Evolutionary conservation across 768 basidiomycete genomes (phyloP), one percentile per base, ranked within the genome.

Genomic region (Collybia sp.): DNA sequence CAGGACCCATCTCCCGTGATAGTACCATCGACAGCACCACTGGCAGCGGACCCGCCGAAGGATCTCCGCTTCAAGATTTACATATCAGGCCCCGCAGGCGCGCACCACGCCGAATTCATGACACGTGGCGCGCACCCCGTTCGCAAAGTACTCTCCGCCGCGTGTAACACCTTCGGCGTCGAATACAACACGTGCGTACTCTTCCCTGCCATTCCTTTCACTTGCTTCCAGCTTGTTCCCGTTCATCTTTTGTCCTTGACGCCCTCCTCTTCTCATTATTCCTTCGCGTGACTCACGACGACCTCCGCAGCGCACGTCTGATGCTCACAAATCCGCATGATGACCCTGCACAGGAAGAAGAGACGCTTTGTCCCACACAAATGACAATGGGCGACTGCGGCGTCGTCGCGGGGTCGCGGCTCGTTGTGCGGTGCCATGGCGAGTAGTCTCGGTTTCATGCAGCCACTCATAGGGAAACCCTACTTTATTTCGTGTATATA

Each of bases 91-190:
- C 64, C 60, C 2, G 35, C 50, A 8, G 30, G 39, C 0, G 51
- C 49, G 11, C 51, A 57, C 32, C 49, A 42, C 5, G 60, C 58
- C 0, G 60, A 70, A 42, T 72, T 75, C 64, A 71, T 70, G 50
- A 70, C 71, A 1, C 69, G 72, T 35, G 70, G 67, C 11, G 67
- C 63, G 40, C 71, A 75, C 52, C 50, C 51, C 31, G 67, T 73
- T 12, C 52, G 57, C 30, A 73, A 72, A 52, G 68, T 75, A 16
- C 60, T 75, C 4, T 55, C 57, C 32, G 66, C 66, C 12, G 71
- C 63, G 2, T 73, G 72, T 45, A 65, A 58, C 39, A 68, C 64
- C n/a, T 73, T 72, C 35, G 59, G 52, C 0, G 45, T 72, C 17
- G 66, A 69, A 31, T 54, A 46, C 16, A 49, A 57, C 5, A 53